Evolutionary conservation across 257 asterid genomes (phyloP), one percentile per base, ranked within the genome.

Genomic region (Ehretia macrophylla): DNA sequence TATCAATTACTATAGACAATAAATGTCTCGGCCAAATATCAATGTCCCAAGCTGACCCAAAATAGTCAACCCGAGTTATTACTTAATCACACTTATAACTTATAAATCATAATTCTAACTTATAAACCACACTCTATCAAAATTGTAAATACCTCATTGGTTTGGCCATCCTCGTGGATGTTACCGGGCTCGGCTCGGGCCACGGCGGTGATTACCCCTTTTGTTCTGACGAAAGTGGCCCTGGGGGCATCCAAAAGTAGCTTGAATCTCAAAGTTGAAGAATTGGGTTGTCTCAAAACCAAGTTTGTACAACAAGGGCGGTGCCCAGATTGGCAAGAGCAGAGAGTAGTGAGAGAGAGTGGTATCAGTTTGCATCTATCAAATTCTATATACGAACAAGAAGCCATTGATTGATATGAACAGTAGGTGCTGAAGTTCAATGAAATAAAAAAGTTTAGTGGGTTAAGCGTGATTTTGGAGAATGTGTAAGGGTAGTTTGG

Each of bases 131-230:
- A 1, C 3, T 10, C 5, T 4, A 14, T 42, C 47, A 10, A 14
- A 42, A 3, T 42, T 2, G n/a, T 16, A 10, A 17, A 19, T 11
- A 87, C 96, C 91, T 83, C 78, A 39, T 71, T 45, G 22, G 72
- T 53, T 48, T 65, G 63, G 38, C 62, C 77, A 37, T 56, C 44
- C 35, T 67, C 67, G 42, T 74, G 84, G 42, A 77, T 73, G 70
- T 39, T 64, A 66, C 73, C 94, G 58, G 82, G 80, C 58, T 78
- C 94, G n/a, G 95, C 80, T 60, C 74, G 66, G 55, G 85, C 81
- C 22, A 76, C 79, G 32, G 82, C 79, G 11, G 79, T 63, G 64
- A 76, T 67, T 66, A 79, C 53, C 56, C 73, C 47, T 62, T 17
- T 17, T 48, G 53, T 4, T 4, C 53, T 14, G 20, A 42, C 63